A percentile compares a stretch with the other conserved stretches of the same genome.
Evolutionary conservation across 2,329 filamentous ascomycete species (phyloP).

Genomic region (Epichloe amarillans): DNA sequence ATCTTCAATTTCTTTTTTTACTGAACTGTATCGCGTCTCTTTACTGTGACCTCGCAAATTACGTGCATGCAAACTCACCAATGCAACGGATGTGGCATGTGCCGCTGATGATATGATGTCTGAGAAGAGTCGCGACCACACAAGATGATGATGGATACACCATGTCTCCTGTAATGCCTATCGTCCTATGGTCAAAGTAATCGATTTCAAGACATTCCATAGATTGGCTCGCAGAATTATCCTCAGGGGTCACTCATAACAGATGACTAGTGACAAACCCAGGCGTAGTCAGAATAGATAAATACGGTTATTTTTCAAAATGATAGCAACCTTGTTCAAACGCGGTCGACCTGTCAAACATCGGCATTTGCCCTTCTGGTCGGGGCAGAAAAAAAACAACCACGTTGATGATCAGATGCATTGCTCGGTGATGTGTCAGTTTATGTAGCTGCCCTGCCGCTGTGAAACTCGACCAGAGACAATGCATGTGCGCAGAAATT

Average conservation of each 20-base stretch:
- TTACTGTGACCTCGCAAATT: neutral
- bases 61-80: neutral
- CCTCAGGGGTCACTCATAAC: neutral
- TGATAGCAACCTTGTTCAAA: neutral
- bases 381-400: neutral
- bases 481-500: neutral
- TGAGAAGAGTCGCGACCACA: too few relatives aligned
- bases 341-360: neutral
- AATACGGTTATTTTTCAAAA: neutral
- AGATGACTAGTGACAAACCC: neutral
- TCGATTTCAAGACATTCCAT: too few relatives aligned
- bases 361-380: neutral
- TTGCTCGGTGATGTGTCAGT: neutral
- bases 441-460: neutral
- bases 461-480: neutral
- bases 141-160: too few relatives aligned
- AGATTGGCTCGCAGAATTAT: too few relatives aligned
- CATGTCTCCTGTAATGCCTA: too few relatives aligned
- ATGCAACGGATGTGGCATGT: neutral
- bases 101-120: too few relatives aligned
- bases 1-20: constrained; percentile 7
- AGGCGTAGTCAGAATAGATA: neutral
- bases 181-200: too few relatives aligned
- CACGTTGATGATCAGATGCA: neutral
- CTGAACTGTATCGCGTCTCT: neutral